Evolutionary conservation across 2,329 filamentous ascomycete species (phyloP), one percentile per base, ranked within the genome.

Genomic region (Stromatinia cepivora): DNA sequence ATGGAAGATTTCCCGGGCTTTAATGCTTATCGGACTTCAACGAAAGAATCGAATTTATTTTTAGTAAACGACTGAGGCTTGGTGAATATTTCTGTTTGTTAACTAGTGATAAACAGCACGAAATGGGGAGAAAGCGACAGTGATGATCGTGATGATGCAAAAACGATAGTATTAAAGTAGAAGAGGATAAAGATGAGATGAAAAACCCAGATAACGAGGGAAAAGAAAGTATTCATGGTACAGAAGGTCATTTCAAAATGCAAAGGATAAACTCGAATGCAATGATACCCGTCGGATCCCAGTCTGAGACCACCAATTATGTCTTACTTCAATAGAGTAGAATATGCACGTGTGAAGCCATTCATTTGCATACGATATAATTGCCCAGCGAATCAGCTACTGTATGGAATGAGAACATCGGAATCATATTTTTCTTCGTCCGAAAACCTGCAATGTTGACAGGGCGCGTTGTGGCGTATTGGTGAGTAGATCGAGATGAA

Each of bases 111-210:
- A 15, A n/a, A 48, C 5, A 20, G 17, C 9, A 22, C 17, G 45
- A 42, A n/a, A 39, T 53, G 45, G 22, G 22, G 56, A 31, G 56
- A 61, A 67, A 67, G 56, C 66, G 66, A 67, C 54, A 67, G 65
- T 67, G 45, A 28, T n/a, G 65, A 25, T 68, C 13, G 50, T 42
- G 63, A 20, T 11, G 42, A 45, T n/a, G 57, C 50, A 31, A 52
- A 54, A 45, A 63, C 42, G 28, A 61, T 17, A 34, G 42, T n/a
- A 46, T 6, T 15, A 34, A 34, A 42, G 22, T 2, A 34, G 46
- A 28, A 48, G 52, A 17, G 34, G 25, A 34, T 9, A 0, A 25
- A 54, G 11, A 54, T 15, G 22, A 52, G 13, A 22, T 6, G 6
- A 15, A 31, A 36, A 45, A 48, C 5, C 22, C 25, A 66, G 48